Percentiles rank a stretch among this genome's conserved stretches.
phyloP scores from a whole-genome alignment of 2,329 filamentous ascomycete genomes.

The Parascedosporium putredinis region DNA sequence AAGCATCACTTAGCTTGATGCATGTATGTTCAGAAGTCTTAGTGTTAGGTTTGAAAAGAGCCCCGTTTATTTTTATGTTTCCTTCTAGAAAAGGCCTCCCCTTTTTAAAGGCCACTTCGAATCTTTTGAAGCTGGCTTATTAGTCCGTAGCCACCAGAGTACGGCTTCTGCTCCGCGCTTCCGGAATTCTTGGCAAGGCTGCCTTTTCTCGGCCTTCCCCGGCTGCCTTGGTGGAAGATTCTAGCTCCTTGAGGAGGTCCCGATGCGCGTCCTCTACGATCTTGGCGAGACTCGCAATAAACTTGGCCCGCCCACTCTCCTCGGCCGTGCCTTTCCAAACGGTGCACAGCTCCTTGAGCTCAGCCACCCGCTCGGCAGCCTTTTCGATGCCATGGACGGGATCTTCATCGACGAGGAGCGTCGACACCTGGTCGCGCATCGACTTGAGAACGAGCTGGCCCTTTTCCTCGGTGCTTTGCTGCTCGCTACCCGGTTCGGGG shows the following conservation, averaged over 20 bases:
- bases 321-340: constrained; percentile 96
- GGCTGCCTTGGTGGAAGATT: constrained; percentile 29
- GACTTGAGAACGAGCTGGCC: constrained; percentile 69
- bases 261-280: constrained; percentile 67
- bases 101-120: constrained; percentile 29
- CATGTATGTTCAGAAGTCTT: too few relatives aligned
- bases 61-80: too few relatives aligned
- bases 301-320: constrained; percentile 71
- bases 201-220: constrained; percentile 24
- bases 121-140: constrained; percentile 55
- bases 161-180: constrained; percentile 29
- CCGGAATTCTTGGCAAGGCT: constrained; percentile 9
- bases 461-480: constrained; percentile 70
- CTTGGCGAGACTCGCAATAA: constrained; percentile 72
- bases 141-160: constrained; percentile 44
- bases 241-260: constrained; percentile 41
- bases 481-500: constrained; percentile 56
- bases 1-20: too few relatives aligned
- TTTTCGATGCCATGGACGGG: constrained; percentile 59
- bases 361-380: constrained; percentile 63
- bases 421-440: constrained; percentile 60
- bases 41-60: too few relatives aligned
- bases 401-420: constrained; percentile 49
- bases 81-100: too few relatives aligned
- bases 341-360: constrained; percentile 62